Evolutionary conservation across 2,329 filamentous ascomycete species (phyloP), one percentile per base, ranked within the genome.

Genomic region (Sclerotinia borealis): DNA sequence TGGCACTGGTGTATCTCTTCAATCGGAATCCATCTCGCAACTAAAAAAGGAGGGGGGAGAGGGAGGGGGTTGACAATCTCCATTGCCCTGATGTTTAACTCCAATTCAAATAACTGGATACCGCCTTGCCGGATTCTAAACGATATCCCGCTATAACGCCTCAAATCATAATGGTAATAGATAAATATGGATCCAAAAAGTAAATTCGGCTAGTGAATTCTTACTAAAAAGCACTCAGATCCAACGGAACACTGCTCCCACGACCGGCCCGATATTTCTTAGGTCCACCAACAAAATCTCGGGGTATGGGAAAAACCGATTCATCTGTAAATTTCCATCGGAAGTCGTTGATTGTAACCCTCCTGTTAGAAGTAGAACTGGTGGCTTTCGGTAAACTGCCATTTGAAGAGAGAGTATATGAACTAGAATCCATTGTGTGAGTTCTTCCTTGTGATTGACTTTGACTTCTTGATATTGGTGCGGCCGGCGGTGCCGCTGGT

Each of bases 231-330:
- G 82, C 80, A 68, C 80, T 85, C 73, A 99, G 77, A 79, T 98
- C 91, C 70, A 98, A 79, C 36, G 95, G 95, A 69, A 98, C 93
- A 79, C 91, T 97, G 78, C 92, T 97, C 37, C 92, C 93, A 73
- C 93, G 85, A 10, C 95, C 95, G 41, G 95, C 95, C 67, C 93
- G 83, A 76, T 98, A 99, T 74, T 85, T 86, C 75, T 89, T 92
- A 25, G 83, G 78, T 4, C 85, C 86, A n/a, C 89, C 89, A 1
- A 81, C 77, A 73, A 96, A 97, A 1, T 90, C 86, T 71, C 93
- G 83, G 27, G 93, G 93, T 70, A 92, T 93, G 0, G 95, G 93
- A 52, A 98, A 81, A 69, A 90, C 82, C 41, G 82, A 84, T 71
- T 97, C 93, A 52, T 88, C 85, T 70, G 93, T 89, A 73, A 97